phyloP scores from a whole-genome alignment of 1,139 yeast species.

The Williopsis jadinii region DNA sequence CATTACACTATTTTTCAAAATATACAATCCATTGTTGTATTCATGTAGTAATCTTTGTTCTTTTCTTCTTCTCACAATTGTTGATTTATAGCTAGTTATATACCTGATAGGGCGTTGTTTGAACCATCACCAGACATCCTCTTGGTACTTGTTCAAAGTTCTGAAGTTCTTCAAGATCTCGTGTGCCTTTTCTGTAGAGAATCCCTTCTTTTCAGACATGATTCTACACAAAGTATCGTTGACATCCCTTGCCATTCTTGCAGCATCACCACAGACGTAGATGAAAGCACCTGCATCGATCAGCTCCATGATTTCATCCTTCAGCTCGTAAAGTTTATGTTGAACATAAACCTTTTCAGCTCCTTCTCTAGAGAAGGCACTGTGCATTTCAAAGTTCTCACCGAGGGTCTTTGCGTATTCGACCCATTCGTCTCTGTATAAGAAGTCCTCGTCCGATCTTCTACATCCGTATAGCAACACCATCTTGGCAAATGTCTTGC shows the following conservation, averaged over 20 bases:
- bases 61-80: neutral
- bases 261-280: conserved; percentile 97
- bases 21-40: no score
- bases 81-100: neutral
- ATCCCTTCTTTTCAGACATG: conserved; percentile 42
- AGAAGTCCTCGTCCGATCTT: conserved; percentile 63
- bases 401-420: conserved; percentile 59
- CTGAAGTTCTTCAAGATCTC: conserved; percentile 76
- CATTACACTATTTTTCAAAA: no score
- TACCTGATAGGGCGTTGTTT: neutral
- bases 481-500: conserved; percentile 57
- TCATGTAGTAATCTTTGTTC: no score
- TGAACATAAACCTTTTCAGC: conserved; percentile 80
- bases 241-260: conserved; percentile 96
- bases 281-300: conserved; percentile 72
- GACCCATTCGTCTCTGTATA: conserved; percentile 85
- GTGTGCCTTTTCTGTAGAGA: conserved; percentile 62
- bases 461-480: conserved; percentile 86
- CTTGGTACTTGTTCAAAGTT: conserved; percentile 86
- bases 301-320: conserved; percentile 48
- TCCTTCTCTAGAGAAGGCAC: conserved; percentile 78
- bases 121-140: conserved; percentile 79
- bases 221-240: conserved; percentile 63
- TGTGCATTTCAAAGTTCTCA: conserved; percentile 58
- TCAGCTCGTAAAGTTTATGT: conserved; percentile 58